phyloP scores from a whole-genome alignment of 305 asterid genomes.

The Fraxinus nigra region DNA sequence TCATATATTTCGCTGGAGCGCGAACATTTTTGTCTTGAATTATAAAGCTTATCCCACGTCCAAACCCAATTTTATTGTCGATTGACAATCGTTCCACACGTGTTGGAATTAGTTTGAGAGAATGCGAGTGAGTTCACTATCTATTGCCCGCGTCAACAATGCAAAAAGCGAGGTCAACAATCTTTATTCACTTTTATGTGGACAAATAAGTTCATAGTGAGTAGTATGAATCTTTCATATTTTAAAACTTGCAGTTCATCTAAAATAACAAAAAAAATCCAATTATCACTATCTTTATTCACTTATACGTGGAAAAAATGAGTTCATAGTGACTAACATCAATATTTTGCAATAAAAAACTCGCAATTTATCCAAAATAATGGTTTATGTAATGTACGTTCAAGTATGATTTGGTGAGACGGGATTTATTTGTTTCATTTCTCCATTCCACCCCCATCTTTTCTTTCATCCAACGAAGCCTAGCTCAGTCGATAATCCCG shows the following conservation, averaged over 20 bases:
- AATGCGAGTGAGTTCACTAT: background rate
- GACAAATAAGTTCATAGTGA: background rate
- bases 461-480: background rate
- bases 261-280: background rate
- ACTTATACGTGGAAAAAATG: background rate
- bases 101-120: background rate
- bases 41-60: no score
- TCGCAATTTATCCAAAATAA: background rate
- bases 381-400: background rate
- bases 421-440: background rate
- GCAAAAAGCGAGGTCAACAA: background rate
- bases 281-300: background rate
- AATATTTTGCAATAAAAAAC: background rate
- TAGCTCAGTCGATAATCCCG: background rate
- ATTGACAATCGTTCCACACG: background rate
- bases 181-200: background rate
- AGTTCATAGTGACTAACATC: background rate
- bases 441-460: background rate
- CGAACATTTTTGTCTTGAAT: background rate
- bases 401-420: background rate
- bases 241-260: background rate
- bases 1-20: background rate
- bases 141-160: background rate
- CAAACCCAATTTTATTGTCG: background rate
- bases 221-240: background rate